A percentile compares a stretch with the other conserved stretches of the same genome.
phyloP scores from a whole-genome alignment of 495 filamentous ascomycete genomes.

The Penicillium coprophilum region DNA sequence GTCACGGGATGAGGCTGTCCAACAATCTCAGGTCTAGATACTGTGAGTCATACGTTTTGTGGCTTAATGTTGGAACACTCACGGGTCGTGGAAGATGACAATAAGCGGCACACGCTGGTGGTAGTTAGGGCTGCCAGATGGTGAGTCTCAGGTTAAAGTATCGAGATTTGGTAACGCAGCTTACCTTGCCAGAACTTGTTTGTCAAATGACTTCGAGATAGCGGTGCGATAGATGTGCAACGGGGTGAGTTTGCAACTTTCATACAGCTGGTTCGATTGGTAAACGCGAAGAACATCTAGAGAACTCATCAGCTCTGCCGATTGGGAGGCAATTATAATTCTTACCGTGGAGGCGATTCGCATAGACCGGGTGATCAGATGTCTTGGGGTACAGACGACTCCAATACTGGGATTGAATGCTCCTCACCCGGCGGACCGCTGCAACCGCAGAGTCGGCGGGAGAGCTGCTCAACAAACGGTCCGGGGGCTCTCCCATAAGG shows the following conservation, averaged over 20 bases:
- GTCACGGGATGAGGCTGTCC: slow-evolving; percentile 66
- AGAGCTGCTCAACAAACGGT: slow-evolving; percentile 55
- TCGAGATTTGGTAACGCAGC: slow-evolving; percentile 8
- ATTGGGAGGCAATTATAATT: background rate
- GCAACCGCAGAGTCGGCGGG: slow-evolving; percentile 48
- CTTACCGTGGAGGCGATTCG: slow-evolving; percentile 56
- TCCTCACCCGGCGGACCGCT: slow-evolving; percentile 54
- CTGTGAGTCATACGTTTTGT: background rate
- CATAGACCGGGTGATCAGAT: slow-evolving; percentile 32
- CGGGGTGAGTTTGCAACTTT: slow-evolving; percentile 70
- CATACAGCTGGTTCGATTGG: slow-evolving; percentile 65
- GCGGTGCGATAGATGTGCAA: slow-evolving; percentile 69
- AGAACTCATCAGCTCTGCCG: slow-evolving; percentile 8
- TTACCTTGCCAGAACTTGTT: slow-evolving; percentile 85
- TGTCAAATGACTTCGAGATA: slow-evolving; percentile 76
- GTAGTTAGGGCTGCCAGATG: slow-evolving; percentile 51
- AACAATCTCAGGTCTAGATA: slow-evolving; percentile 65
- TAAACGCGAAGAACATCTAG: slow-evolving; percentile 71
- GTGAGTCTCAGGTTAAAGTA: background rate
- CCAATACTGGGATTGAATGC: slow-evolving; percentile 59
- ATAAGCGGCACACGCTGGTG: slow-evolving; percentile 56
- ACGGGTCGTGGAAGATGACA: slow-evolving; percentile 82
- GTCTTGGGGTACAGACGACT: slow-evolving; percentile 55
- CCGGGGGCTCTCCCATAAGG: slow-evolving; percentile 91
- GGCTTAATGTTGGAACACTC: slow-evolving; percentile 33